Conservation (phyloP, 2,329 filamentous ascomycete genomes). For the Chaetomiaceae sp. region DNA sequence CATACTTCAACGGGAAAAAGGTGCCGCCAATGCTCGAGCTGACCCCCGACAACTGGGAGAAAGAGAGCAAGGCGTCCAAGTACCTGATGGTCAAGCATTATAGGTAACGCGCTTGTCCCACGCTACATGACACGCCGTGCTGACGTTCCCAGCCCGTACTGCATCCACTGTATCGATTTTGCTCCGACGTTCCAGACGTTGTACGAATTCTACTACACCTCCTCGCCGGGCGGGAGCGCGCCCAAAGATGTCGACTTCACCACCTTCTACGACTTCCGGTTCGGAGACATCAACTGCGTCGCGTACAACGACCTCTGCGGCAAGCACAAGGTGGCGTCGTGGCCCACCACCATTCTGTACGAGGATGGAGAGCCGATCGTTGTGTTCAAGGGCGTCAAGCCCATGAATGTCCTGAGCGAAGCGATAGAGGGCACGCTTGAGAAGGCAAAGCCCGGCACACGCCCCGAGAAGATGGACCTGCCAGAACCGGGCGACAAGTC, state of each 20-base stretch:
- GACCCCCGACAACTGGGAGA: conserved; percentile 52
- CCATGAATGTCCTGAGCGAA: conserved; percentile 60
- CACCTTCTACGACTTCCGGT: conserved; percentile 83
- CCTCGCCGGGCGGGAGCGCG: conserved; percentile 60
- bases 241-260: conserved; percentile 60
- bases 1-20: conserved; percentile 61
- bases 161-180: conserved; percentile 70
- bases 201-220: conserved; percentile 94
- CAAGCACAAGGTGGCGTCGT: conserved; percentile 62
- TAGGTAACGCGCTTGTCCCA: conserved; percentile 46
- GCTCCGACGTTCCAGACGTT: conserved; percentile 85
- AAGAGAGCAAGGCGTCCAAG: conserved; percentile 50
- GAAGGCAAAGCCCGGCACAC: conserved; percentile 71
- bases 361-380: conserved; percentile 69
- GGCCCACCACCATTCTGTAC: conserved; percentile 74
- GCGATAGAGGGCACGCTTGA: conserved; percentile 76
- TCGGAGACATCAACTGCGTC: conserved; percentile 80
- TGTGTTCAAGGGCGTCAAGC: conserved; percentile 61
- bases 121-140: conserved; percentile 8
- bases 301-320: conserved; percentile 75
- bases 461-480: conserved; percentile 62
- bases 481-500: conserved; percentile 63
- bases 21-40: conserved; percentile 64
- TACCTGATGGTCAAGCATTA: conserved; percentile 60
- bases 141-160: conserved; percentile 48